phyloP scores from a whole-genome alignment of 208 protist genomes.

The Trypanosoma mega region DNA sequence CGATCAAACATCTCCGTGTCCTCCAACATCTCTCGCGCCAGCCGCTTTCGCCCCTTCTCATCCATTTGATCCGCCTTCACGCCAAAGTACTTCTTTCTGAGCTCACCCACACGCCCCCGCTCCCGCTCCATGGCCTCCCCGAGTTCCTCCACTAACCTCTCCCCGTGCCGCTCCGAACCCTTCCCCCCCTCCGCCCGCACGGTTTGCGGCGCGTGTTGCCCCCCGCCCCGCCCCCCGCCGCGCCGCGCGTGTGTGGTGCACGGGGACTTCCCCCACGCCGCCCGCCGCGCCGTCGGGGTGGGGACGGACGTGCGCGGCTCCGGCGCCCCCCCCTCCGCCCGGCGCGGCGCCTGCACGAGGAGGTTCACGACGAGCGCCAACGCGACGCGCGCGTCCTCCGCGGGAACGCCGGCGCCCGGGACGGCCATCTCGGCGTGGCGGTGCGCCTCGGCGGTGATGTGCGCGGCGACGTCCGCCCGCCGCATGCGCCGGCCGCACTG shows the following conservation, averaged over 20 bases:
- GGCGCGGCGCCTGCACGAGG: conserved; percentile 11
- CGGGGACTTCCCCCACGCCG: too few relatives aligned
- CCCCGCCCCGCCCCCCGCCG: too few relatives aligned
- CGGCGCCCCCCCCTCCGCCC: not conserved
- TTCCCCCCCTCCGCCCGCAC: not conserved
- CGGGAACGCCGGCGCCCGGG: conserved; percentile 21
- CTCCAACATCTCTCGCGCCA: not conserved
- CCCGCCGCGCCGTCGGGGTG: too few relatives aligned
- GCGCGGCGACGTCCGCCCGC: conserved; percentile 24
- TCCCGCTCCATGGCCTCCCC: not conserved
- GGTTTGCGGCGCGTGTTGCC: too few relatives aligned
- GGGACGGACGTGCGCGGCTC: not conserved
- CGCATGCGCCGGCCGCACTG: conserved; percentile 29
- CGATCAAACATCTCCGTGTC: conserved; percentile 1
- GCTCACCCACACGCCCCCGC: not conserved
- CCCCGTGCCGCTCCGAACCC: not conserved
- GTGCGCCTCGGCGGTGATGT: conserved; percentile 27
- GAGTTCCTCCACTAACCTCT: conserved; percentile 1
- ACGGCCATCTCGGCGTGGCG: conserved; percentile 25
- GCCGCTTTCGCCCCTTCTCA: not conserved
- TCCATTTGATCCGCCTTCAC: conserved; percentile 1
- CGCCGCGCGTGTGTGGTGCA: too few relatives aligned
- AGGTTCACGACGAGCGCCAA: conserved; percentile 39
- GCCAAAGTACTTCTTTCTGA: conserved; percentile 6
- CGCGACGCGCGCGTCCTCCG: conserved; percentile 32